Conservation (phyloP, 2,329 filamentous ascomycete species). For the Venturia carpophila region DNA sequence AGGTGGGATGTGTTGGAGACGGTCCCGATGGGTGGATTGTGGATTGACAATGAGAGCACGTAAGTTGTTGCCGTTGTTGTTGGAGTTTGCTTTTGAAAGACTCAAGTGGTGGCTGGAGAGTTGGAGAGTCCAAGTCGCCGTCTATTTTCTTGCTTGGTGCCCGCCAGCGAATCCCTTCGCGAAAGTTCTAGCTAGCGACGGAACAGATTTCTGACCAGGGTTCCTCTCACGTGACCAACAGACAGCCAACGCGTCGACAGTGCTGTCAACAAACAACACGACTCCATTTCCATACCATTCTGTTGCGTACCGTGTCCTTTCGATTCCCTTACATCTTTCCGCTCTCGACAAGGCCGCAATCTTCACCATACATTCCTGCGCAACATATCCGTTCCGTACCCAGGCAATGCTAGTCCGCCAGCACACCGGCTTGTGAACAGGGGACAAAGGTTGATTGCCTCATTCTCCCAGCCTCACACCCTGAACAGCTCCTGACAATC, state of each 20-base stretch:
- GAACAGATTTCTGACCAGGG: not conserved
- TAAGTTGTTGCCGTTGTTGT: slow-evolving; percentile 2
- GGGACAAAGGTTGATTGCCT: not conserved
- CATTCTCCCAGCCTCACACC: not conserved
- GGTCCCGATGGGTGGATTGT: not conserved
- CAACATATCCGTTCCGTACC: not conserved
- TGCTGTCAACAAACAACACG: not conserved
- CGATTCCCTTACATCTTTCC: not conserved
- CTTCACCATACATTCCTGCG: not conserved
- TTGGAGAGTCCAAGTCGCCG: not conserved
- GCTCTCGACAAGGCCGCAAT: not conserved
- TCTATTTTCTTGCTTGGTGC: not conserved
- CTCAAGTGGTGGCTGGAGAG: not conserved
- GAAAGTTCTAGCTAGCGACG: not conserved
- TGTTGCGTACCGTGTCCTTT: not conserved
- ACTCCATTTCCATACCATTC: not conserved
- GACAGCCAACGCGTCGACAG: not conserved
- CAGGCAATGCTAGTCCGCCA: not conserved
- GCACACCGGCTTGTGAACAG: not conserved
- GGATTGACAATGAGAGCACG: not conserved
- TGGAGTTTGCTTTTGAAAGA: not conserved
- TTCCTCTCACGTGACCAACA: too few relatives aligned
- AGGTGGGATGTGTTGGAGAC: not conserved
- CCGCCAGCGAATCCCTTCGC: not conserved
- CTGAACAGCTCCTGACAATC: not conserved